Conservation (phyloP, 2,329 filamentous ascomycete genomes). For the Penicillium sp. region DNA sequence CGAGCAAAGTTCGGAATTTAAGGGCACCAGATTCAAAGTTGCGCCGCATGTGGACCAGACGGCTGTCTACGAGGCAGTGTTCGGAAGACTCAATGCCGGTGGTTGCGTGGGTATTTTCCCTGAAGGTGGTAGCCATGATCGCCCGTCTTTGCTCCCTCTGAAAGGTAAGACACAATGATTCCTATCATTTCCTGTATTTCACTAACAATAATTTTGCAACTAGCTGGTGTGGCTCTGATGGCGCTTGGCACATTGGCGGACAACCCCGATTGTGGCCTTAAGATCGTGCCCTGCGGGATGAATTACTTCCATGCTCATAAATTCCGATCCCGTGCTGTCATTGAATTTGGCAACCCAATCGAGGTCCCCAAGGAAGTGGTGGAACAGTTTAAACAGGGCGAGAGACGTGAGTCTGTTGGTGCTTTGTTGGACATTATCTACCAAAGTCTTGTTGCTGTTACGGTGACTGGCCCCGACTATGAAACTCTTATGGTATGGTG, state of each 20-base stretch:
- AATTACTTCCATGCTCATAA: conserved; percentile 99
- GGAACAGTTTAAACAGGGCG: conserved; percentile 73
- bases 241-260: conserved; percentile 82
- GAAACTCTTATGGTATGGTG: conserved; percentile 75
- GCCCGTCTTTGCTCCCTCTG: conserved; percentile 80
- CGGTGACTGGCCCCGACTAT: conserved; percentile 87
- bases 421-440: conserved; percentile 81
- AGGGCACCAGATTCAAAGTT: conserved; percentile 77
- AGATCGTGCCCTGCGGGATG: conserved; percentile 96
- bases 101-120: conserved; percentile 96
- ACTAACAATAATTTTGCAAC: conserved; percentile 4
- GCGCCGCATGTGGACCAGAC: conserved; percentile 93
- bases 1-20: conserved; percentile 54
- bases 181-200: background rate
- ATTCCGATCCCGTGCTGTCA: conserved; percentile 89
- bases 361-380: conserved; percentile 78
- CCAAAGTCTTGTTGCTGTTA: conserved; percentile 77
- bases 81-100: conserved; percentile 70
- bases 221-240: conserved; percentile 95
- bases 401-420: conserved; percentile 80
- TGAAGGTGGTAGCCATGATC: conserved; percentile 92
- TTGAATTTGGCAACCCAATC: conserved; percentile 88
- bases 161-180: conserved; percentile 51
- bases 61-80: conserved; percentile 88
- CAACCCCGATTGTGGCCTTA: conserved; percentile 78